Conservation (phyloP, 768 basidiomycete genomes). For the Termitomyces sp. region DNA sequence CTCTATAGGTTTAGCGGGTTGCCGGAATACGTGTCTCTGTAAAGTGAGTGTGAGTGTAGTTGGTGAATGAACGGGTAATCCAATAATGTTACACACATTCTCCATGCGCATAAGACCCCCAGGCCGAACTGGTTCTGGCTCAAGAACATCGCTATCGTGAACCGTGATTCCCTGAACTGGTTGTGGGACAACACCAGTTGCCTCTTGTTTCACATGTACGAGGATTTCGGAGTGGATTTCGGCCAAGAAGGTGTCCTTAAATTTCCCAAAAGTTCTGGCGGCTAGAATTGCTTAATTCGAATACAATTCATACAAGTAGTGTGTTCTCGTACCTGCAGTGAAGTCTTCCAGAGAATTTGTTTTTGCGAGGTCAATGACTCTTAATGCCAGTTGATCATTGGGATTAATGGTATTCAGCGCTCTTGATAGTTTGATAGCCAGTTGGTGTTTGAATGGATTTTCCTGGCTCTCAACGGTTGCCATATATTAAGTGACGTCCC, state of each 20-base stretch:
- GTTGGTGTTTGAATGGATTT: constrained; percentile 55
- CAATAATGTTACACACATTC: constrained; percentile 33
- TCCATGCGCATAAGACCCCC: constrained; percentile 77
- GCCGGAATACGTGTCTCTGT: constrained; percentile 76
- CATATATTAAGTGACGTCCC: background rate
- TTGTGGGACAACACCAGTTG: constrained; percentile 44
- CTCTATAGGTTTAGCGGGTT: constrained; percentile 66
- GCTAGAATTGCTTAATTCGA: constrained; percentile 32
- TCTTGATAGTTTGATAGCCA: constrained; percentile 77
- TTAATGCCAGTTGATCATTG: constrained; percentile 74
- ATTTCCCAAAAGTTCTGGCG: constrained; percentile 81
- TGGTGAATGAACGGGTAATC: background rate
- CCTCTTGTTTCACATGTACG: constrained; percentile 63
- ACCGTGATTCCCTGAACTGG: constrained; percentile 74
- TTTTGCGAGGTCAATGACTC: constrained; percentile 78
- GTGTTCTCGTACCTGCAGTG: constrained; percentile 47
- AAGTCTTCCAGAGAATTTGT: constrained; percentile 60
- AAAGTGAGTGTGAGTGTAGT: background rate
- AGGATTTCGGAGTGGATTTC: constrained; percentile 78
- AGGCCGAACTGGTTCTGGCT: constrained; percentile 68
- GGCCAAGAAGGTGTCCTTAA: constrained; percentile 68
- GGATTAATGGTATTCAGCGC: constrained; percentile 76
- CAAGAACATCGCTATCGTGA: constrained; percentile 75
- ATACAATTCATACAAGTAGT: background rate
- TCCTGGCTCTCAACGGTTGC: background rate